Conservation (phyloP, 805 yeast genomes). For the Candida odintsovae region DNA sequence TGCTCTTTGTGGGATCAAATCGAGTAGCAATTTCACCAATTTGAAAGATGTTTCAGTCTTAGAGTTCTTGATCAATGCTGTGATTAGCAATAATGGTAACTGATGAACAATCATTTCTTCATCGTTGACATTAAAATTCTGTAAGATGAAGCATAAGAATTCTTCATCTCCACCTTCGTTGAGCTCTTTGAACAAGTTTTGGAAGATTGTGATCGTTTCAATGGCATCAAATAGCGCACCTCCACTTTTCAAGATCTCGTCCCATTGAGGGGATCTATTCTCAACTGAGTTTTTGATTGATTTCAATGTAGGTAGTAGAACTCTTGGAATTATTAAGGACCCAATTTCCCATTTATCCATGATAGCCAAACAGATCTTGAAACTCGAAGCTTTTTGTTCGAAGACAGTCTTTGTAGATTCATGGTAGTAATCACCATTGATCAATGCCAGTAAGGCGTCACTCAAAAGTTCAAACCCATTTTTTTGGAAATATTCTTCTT, state of each 20-base stretch:
- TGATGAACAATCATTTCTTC: constrained; percentile 81
- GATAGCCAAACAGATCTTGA: constrained; percentile 61
- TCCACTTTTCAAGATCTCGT: constrained; percentile 52
- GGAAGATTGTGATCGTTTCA: constrained; percentile 78
- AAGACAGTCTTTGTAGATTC: constrained; percentile 11
- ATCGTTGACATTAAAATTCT: constrained; percentile 69
- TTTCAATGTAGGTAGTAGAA: constrained; percentile 60
- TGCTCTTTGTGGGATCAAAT: constrained; percentile 58
- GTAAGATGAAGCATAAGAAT: constrained; percentile 53
- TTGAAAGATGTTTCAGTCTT: constrained; percentile 28
- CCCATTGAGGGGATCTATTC: constrained; percentile 23
- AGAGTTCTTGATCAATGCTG: constrained; percentile 30
- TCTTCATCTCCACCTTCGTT: constrained; percentile 36
- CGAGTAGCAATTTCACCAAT: constrained; percentile 39
- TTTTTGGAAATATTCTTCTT: constrained; percentile 44
- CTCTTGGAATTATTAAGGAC: constrained; percentile 57
- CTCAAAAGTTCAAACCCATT: constrained; percentile 49
- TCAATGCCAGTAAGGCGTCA: constrained; percentile 45
- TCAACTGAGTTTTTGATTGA: constrained; percentile 33
- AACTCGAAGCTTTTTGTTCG: constrained; percentile 42
- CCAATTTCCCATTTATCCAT: constrained; percentile 97
- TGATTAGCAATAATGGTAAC: constrained; percentile 62
- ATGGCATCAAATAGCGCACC: constrained; percentile 78
- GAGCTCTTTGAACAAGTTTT: constrained; percentile 41
- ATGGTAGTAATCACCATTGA: constrained; percentile 28